Evolutionary conservation across 768 basidiomycete genomes (phyloP), one percentile per base, ranked within the genome.

Genomic region (Lactifluus echinatus): DNA sequence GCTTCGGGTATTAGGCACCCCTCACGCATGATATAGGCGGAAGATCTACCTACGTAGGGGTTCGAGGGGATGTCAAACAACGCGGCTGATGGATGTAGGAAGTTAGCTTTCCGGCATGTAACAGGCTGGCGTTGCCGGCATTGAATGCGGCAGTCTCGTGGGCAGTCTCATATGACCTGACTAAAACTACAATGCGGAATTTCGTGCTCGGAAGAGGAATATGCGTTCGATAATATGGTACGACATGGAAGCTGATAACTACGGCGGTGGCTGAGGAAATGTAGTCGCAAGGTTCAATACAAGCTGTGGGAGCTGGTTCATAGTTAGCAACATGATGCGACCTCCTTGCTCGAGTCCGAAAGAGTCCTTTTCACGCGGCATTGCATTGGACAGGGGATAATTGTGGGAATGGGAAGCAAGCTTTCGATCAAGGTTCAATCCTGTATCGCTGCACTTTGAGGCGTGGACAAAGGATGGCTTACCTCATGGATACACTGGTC

Each of bases 401-500:
- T 83, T 79, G 49, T 83, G 64, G 1, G 76, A 69, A 55, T 79
- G 74, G 1, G 73, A 64, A 1, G 85, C 78, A 52, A 76, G 68
- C 81, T 87, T 64, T 29, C 21, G 23, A 33, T 26, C 53, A 44
- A 39, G 5, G 37, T 54, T 33, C 58, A 28, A 61, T 43, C 29
- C 33, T 12, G 26, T 15, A 50, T 36, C 8, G 33, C 14, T 21
- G 55, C 42, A 45, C 23, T 12, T 26, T 17, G n/a, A 45, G 28
- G 37, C 19, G 58, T 23, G 45, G 29, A 55, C 14, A 26, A 46
- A 23, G 46, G 44, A 12, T 64, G 23, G 60, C 79, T 44, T 50
- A 89, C 90, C 73, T 81, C 71, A 55, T 79, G 76, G 50, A 93
- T 82, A 40, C 75, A 74, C 40, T 85, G 84, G 69, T 96, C 93